Conservation (phyloP, 2,329 filamentous ascomycete genomes). For the Fusarium pseudonygamai region DNA sequence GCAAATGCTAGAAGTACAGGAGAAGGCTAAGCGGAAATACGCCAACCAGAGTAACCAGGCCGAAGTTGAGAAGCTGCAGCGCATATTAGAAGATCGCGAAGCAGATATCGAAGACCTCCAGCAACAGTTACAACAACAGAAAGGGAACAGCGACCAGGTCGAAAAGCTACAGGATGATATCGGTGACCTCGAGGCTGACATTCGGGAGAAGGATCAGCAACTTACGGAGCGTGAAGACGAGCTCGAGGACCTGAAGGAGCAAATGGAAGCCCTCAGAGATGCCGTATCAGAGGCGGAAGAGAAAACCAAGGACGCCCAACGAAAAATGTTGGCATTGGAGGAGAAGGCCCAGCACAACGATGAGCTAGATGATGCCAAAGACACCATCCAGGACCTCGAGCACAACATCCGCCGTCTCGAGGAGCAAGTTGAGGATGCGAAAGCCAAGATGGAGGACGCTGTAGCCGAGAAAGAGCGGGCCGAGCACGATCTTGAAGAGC, state of each 20-base stretch:
- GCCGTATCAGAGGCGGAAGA: constrained; percentile 64
- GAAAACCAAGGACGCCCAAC: constrained; percentile 65
- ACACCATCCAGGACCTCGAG: constrained; percentile 68
- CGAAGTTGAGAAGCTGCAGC: constrained; percentile 67
- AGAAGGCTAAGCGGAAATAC: constrained; percentile 80
- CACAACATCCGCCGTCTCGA: constrained; percentile 63
- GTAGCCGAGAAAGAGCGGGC: constrained; percentile 64
- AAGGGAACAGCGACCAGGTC: constrained; percentile 66
- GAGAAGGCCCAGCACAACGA: constrained; percentile 62
- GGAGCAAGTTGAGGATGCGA: constrained; percentile 63
- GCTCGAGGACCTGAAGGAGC: constrained; percentile 71
- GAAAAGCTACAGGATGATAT: constrained; percentile 78
- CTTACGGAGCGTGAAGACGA: constrained; percentile 81
- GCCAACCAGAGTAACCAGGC: constrained; percentile 74
- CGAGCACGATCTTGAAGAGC: constrained; percentile 68
- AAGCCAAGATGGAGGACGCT: constrained; percentile 64
- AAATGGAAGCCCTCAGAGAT: constrained; percentile 67
- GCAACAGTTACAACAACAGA: constrained; percentile 65
- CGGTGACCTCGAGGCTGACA: constrained; percentile 77
- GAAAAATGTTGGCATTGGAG: constrained; percentile 64
- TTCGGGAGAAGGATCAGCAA: constrained; percentile 78
- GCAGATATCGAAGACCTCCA: constrained; percentile 69
- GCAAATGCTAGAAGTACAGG: constrained; percentile 84
- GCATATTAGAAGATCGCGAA: constrained; percentile 66
- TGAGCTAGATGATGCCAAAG: constrained; percentile 64